phyloP scores from a whole-genome alignment of 805 yeast genomes.

The Teunomyces panamensis region DNA sequence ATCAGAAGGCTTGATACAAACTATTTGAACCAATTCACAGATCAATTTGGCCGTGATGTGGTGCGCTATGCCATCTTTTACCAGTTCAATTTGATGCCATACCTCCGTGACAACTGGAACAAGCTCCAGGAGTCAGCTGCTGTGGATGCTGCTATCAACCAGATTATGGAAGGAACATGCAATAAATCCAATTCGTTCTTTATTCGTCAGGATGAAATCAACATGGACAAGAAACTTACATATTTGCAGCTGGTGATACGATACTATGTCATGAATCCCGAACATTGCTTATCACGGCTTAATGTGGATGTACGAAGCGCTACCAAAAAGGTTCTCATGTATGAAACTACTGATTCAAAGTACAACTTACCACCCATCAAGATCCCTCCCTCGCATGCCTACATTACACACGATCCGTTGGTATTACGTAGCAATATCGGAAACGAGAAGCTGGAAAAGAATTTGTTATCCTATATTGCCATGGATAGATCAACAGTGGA shows the following conservation, averaged over 20 bases:
- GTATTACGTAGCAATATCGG: constrained; percentile 8
- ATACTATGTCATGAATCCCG: constrained; percentile 10
- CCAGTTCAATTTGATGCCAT: constrained; percentile 12
- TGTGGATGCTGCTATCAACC: not conserved
- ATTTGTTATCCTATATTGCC: constrained; percentile 9
- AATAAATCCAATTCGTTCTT: constrained; percentile 9
- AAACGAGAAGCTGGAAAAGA: constrained; percentile 4
- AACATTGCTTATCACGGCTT: constrained; percentile 10
- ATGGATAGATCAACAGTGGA: constrained; percentile 6
- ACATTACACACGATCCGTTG: constrained; percentile 9
- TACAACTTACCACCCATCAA: not conserved
- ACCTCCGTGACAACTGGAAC: constrained; percentile 5
- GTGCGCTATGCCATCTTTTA: constrained; percentile 8
- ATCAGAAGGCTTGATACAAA: constrained; percentile 8
- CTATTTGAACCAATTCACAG: constrained; percentile 12
- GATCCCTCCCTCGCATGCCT: constrained; percentile 2
- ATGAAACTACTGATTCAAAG: constrained; percentile 3
- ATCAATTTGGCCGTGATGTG: constrained; percentile 11
- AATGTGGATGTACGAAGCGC: constrained; percentile 9
- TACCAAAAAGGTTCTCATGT: constrained; percentile 7
- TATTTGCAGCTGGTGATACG: constrained; percentile 12
- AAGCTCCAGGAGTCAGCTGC: not conserved
- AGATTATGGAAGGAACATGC: not conserved
- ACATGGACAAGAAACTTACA: constrained; percentile 6
- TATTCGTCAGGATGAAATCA: constrained; percentile 6